Percentiles rank a stretch among this genome's conserved stretches.
Conservation (phyloP, 2,329 filamentous ascomycete genomes). For the Daldinia sp. region DNA sequence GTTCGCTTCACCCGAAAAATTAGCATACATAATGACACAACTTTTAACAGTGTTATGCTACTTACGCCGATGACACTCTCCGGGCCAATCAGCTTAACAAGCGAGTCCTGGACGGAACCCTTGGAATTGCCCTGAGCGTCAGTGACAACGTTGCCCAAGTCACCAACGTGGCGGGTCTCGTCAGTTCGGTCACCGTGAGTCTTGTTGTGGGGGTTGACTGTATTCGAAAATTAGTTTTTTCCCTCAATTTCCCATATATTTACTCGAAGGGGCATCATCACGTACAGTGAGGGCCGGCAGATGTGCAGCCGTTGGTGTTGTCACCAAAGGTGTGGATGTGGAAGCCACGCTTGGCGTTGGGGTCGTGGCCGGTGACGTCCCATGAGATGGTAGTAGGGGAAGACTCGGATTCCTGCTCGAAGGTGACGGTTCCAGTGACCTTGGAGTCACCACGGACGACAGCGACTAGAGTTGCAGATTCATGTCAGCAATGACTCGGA, state of each 20-base stretch:
- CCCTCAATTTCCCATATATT: background rate
- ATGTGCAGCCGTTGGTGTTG: slow-evolving; percentile 99
- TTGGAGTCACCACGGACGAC: slow-evolving; percentile 98
- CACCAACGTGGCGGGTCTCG: slow-evolving; percentile 91
- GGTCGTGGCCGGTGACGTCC: slow-evolving; percentile 91
- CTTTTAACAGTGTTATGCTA: slow-evolving; percentile 23
- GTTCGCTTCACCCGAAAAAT: slow-evolving; percentile 73
- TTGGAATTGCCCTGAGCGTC: slow-evolving; percentile 91
- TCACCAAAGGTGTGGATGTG: slow-evolving; percentile 99
- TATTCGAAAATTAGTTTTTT: slow-evolving; percentile 32
- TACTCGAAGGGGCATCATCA: slow-evolving; percentile 37
- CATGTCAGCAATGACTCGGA: slow-evolving; percentile 46
- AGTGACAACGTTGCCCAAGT: slow-evolving; percentile 97
- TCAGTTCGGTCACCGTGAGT: slow-evolving; percentile 89
- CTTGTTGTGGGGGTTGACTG: slow-evolving; percentile 96
- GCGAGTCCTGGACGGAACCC: slow-evolving; percentile 82
- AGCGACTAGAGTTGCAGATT: slow-evolving; percentile 73
- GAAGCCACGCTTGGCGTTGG: slow-evolving; percentile 97
- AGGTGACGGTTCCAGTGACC: slow-evolving; percentile 91
- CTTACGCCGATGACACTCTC: slow-evolving; percentile 93
- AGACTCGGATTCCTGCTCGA: slow-evolving; percentile 90
- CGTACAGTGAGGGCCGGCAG: slow-evolving; percentile 96
- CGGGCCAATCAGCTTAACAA: slow-evolving; percentile 95
- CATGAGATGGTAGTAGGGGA: slow-evolving; percentile 88
- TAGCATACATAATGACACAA: slow-evolving; percentile 34